A percentile compares a stretch with the other conserved stretches of the same genome.
phyloP scores from a whole-genome alignment of 495 filamentous ascomycete species.

The Penicillium ucsense region DNA sequence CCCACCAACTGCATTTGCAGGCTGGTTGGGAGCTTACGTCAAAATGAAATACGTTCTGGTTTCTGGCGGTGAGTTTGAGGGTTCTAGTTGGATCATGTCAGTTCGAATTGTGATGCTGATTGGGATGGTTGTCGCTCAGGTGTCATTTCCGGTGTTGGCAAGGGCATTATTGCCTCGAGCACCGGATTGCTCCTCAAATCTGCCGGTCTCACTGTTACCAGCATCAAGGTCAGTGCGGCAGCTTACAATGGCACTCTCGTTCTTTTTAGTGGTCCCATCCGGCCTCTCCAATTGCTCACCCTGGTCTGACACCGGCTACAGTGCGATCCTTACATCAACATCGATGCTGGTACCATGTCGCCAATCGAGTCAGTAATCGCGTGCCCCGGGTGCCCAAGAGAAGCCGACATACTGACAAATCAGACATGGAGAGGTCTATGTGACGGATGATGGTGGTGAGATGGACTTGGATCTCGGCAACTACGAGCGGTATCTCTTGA shows the following conservation, averaged over 20 bases:
- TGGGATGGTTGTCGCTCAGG: constrained; percentile 26
- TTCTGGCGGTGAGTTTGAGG: constrained; percentile 4
- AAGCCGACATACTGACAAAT: background rate
- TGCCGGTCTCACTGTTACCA: constrained; percentile 48
- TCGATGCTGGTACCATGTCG: constrained; percentile 77
- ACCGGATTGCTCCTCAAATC: constrained; percentile 75
- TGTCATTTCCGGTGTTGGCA: constrained; percentile 74
- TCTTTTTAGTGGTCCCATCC: background rate
- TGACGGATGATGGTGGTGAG: constrained; percentile 69
- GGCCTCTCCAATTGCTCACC: background rate
- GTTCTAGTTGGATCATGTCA: background rate
- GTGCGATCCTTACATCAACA: constrained; percentile 42
- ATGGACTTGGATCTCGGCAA: constrained; percentile 92
- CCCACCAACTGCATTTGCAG: constrained; percentile 1
- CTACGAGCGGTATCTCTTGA: constrained; percentile 53
- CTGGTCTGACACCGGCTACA: background rate
- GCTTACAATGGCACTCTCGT: background rate
- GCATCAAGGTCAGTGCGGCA: constrained; percentile 43
- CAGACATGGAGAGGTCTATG: constrained; percentile 61
- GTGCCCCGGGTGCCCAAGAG: background rate
- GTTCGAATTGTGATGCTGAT: background rate
- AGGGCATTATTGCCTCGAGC: constrained; percentile 63
- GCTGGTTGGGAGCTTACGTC: constrained; percentile 4
- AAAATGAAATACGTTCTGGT: constrained; percentile 11
- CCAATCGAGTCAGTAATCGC: constrained; percentile 49